phyloP scores from a whole-genome alignment of 2,329 filamentous ascomycete species.

The Cladophialophora psammophila region DNA sequence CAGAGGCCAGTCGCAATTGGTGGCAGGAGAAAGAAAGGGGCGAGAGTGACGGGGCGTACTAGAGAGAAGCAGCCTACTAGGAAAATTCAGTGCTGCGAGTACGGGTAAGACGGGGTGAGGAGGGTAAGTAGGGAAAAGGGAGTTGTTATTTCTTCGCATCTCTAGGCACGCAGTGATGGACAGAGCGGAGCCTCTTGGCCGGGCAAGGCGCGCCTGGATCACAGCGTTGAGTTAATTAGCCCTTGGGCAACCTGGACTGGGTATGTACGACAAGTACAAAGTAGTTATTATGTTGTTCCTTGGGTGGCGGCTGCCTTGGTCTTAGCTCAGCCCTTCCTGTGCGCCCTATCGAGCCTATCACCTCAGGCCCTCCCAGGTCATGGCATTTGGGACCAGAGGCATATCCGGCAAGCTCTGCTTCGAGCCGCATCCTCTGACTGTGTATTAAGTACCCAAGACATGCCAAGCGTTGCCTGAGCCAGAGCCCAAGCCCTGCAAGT shows the following conservation, averaged over 20 bases:
- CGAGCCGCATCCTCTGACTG: not conserved
- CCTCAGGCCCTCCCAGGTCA: not conserved
- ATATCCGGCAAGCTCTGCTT: slow-evolving; percentile 10
- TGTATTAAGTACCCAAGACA: not conserved
- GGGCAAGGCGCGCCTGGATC: not conserved
- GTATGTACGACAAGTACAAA: not conserved
- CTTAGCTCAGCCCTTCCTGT: slow-evolving; percentile 2
- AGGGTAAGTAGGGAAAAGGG: no score
- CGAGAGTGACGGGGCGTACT: no score
- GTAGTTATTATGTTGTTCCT: not conserved
- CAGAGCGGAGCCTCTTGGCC: not conserved
- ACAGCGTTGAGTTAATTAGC: not conserved
- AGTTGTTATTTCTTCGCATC: not conserved
- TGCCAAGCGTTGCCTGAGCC: slow-evolving; percentile 11
- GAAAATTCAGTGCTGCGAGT: not conserved
- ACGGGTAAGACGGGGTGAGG: not conserved
- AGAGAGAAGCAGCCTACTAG: not conserved
- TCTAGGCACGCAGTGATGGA: not conserved
- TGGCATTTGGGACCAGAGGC: not conserved
- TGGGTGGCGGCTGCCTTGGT: not conserved
- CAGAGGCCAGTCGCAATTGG: not conserved
- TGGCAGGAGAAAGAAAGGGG: no score
- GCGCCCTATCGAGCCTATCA: not conserved
- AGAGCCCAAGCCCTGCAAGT: not conserved
- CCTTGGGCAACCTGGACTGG: not conserved